Base-by-base conservation (phyloP, 2,329 filamentous ascomycete species). In the Neospermospora avenae region DNA sequence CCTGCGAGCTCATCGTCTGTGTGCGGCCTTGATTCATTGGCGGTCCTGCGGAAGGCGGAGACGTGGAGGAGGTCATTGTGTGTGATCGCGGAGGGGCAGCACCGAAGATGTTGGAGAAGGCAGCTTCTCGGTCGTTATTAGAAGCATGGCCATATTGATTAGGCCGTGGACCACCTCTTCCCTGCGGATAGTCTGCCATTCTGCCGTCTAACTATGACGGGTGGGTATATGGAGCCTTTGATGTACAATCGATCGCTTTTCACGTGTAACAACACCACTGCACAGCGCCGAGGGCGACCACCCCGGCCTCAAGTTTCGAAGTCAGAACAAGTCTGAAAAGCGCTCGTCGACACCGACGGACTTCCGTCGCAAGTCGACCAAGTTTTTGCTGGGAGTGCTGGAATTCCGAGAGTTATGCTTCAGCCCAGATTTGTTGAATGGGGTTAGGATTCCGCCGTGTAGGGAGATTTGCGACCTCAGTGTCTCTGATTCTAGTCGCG, bases 41-140 rank as follows among this genome's bases (percentile, higher is more conserved):
- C 78, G 69, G 78, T 37, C 28, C 48, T 35, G 48, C 78, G 68
- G 78, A 74, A 52, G 79, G 76, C 53, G 84, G 84, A 61, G 80
- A 77, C 34, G 88, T 82, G 65, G 91, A 87, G 58, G 90, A 92
- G 65, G 88, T 95, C 92, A 98, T 97, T 25, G 93, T 97, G 72
- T 97, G 93, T 60, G 93, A 96, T 74, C 95, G 88, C 49, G 91
- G 91, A 65, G 91, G 92, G 66, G 90, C 84, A 66, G 86, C 87
- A 68, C 93, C 95, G 74, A 98, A 99, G 73, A 98, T 98, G 77
- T 93, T 93, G 67, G 90, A 91, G 76, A 96, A 99, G 67, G 93
- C 95, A 68, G 91, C 91, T 84, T 99, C 93, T 77, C 95, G 89
- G 77, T 95, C 90, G 71, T 80, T 81, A 72, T 81, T 81, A 65